Evolutionary conservation across 2,329 filamentous ascomycete genomes (phyloP).

Genomic region (Fusarium pseudograminearum): DNA sequence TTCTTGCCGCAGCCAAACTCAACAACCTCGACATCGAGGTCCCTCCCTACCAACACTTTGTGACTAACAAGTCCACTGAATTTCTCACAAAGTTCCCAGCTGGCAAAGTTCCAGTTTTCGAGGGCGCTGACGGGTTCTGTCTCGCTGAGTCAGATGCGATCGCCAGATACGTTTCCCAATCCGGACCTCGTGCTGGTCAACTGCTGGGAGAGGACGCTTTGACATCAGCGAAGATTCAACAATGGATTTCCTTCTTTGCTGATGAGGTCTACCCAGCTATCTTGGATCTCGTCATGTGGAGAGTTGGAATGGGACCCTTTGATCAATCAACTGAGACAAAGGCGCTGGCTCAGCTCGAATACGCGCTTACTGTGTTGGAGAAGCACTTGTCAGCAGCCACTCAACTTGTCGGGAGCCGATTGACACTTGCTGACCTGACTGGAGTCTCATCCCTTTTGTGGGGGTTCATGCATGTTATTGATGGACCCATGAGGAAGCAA

Average conservation of each 20-base stretch:
- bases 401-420: neutral
- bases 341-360: neutral
- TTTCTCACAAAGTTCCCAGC: slow-evolving; percentile 5
- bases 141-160: slow-evolving; percentile 10
- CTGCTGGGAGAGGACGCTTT: neutral
- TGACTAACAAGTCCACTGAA: slow-evolving; percentile 9
- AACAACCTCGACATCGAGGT: slow-evolving; percentile 5
- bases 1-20: slow-evolving; percentile 10
- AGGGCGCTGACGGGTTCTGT: neutral
- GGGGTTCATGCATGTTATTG: slow-evolving; percentile 5
- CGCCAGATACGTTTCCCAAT: slow-evolving; percentile 5
- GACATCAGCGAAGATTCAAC: slow-evolving; percentile 1
- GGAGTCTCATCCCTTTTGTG: neutral
- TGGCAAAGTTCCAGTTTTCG: slow-evolving; percentile 8
- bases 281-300: slow-evolving; percentile 4
- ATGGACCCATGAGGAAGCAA: slow-evolving; percentile 14
- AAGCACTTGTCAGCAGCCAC: neutral
- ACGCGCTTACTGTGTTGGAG: neutral
- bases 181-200: neutral
- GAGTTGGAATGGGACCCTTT: neutral
- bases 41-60: slow-evolving; percentile 1
- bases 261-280: neutral
- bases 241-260: slow-evolving; percentile 15
- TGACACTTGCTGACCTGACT: slow-evolving; percentile 10
- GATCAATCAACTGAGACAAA: neutral